These are phyloP conservation scores for Wickerhamomyces sp. DNA, from an alignment of 1,139 yeast genomes.

Conservation along the genomic window DNA sequence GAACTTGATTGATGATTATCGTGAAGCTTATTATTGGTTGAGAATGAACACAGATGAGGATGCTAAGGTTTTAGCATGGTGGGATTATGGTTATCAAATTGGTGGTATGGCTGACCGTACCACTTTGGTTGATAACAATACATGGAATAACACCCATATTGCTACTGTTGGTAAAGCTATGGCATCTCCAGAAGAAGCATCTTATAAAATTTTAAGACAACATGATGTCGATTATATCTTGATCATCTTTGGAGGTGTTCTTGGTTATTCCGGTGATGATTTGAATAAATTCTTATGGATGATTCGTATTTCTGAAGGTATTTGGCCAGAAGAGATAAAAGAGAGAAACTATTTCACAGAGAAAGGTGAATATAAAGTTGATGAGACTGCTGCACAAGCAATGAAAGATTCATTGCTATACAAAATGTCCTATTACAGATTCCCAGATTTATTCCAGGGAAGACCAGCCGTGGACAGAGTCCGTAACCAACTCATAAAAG, in stretches of 20 bases:
- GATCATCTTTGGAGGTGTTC: constrained; percentile 88
- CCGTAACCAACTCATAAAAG: constrained; percentile 72
- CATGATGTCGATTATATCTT: constrained; percentile 95
- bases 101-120: constrained; percentile 99
- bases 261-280: constrained; percentile 97
- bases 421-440: constrained; percentile 90
- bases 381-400: constrained; percentile 70
- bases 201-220: constrained; percentile 82
- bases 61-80: constrained; percentile 97
- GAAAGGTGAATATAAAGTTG: constrained; percentile 85
- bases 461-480: constrained; percentile 79
- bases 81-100: constrained; percentile 99
- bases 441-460: constrained; percentile 65
- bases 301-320: constrained; percentile 98
- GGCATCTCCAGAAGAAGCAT: constrained; percentile 83
- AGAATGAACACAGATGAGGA: constrained; percentile 97
- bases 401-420: constrained; percentile 92
- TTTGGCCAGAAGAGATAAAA: constrained; percentile 96
- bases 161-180: constrained; percentile 99
- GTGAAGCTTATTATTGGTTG: constrained; percentile 99
- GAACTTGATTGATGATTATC: constrained; percentile 87
- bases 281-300: constrained; percentile 97
- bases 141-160: constrained; percentile 99
- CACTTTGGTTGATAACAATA: constrained; percentile 95
- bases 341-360: constrained; percentile 84